A percentile compares a stretch with the other conserved stretches of the same genome.
Evolutionary conservation across 306 rosid genomes (phyloP).

Genomic region (Citrullus amarus): DNA sequence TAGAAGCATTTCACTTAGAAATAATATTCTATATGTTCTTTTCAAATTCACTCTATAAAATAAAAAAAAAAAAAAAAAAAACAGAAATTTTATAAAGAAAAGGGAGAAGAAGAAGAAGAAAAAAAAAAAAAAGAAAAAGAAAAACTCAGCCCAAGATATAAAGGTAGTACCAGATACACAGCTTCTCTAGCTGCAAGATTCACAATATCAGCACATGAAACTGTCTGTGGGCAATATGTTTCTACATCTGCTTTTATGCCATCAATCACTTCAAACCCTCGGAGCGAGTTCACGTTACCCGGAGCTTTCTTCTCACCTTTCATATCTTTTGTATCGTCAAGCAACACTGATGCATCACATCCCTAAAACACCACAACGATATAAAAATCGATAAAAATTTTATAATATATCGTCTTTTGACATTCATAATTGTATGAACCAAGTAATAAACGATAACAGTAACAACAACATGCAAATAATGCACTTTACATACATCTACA

Average conservation of each 20-base stretch:
- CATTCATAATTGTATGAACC: too few relatives aligned
- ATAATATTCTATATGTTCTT: background rate
- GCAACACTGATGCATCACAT: constrained; percentile 66
- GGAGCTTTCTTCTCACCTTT: constrained; percentile 42
- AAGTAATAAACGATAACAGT: background rate
- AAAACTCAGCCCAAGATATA: too few relatives aligned
- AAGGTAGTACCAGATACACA: constrained; percentile 17
- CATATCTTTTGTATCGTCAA: constrained; percentile 36
- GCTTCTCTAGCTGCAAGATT: constrained; percentile 64
- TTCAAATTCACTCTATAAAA: background rate
- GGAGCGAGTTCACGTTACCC: constrained; percentile 41
- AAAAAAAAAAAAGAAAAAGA: too few relatives aligned
- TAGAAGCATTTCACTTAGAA: background rate
- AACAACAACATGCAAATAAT: background rate
- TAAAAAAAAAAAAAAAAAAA: too few relatives aligned
- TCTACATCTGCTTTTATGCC: constrained; percentile 42
- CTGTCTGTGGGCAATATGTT: constrained; percentile 39
- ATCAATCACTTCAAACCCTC: constrained; percentile 62
- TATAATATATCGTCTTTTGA: too few relatives aligned
- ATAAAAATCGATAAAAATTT: background rate
- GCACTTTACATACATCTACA: constrained; percentile 26
- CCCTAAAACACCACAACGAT: constrained; percentile 22
- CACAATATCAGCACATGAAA: constrained; percentile 57
- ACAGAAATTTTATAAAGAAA: too few relatives aligned
- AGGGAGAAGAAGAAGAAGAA: too few relatives aligned